Percentiles rank a stretch among this genome's conserved stretches.
Evolutionary conservation across 768 basidiomycete species (phyloP).

Genomic region (Naematelia encephala): DNA sequence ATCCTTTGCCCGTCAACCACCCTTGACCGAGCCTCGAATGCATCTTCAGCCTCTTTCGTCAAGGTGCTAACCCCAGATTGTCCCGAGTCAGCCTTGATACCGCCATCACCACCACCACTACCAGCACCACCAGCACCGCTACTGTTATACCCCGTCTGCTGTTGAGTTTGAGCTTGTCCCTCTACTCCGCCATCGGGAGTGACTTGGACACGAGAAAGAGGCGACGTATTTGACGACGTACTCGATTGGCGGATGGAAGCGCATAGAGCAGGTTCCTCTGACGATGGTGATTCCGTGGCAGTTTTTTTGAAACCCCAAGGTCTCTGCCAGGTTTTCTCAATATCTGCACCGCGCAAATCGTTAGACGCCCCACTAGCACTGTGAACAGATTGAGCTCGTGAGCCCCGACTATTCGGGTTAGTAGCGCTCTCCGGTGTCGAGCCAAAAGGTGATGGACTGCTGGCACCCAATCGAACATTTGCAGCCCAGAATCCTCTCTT

Average conservation of each 20-base stretch:
- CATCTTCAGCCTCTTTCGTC: neutral
- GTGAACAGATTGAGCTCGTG: neutral
- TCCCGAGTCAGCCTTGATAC: neutral
- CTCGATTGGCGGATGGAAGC: too few species aligned
- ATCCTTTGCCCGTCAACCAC: neutral
- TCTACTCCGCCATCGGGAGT: neutral
- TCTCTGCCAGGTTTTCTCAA: too few species aligned
- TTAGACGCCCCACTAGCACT: neutral
- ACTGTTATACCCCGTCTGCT: too few species aligned
- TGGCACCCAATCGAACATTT: neutral
- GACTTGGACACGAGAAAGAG: neutral
- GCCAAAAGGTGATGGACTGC: slow-evolving; percentile 30
- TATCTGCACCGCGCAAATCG: neutral
- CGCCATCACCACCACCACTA: neutral
- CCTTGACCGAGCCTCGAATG: neutral
- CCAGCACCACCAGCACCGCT: neutral
- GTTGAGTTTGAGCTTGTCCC: too few species aligned
- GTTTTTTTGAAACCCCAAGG: too few species aligned
- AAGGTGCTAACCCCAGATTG: neutral
- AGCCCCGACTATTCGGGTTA: neutral
- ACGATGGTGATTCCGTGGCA: too few species aligned
- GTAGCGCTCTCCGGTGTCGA: slow-evolving; percentile 27
- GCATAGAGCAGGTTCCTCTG: too few species aligned
- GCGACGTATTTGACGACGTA: neutral
- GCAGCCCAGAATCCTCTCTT: slow-evolving; percentile 40